phyloP scores from a whole-genome alignment of 2,329 filamentous ascomycete genomes.

The Cordyceps sp. region DNA sequence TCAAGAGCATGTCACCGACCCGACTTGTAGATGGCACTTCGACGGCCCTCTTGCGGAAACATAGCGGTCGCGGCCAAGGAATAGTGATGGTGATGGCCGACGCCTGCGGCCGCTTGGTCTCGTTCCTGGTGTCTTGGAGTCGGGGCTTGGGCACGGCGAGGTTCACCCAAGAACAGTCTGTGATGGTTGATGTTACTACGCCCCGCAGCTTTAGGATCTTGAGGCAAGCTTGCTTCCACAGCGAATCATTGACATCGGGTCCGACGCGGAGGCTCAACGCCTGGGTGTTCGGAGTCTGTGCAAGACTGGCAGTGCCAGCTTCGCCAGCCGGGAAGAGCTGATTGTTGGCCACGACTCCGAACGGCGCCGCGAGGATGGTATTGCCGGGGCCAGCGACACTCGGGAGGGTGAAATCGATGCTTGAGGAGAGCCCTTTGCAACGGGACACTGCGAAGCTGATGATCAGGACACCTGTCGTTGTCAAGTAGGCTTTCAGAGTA shows the following conservation, averaged over 20 bases:
- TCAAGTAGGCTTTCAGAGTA: conserved; percentile 36
- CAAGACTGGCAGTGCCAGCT: conserved; percentile 17
- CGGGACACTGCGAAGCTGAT: conserved; percentile 30
- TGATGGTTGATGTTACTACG: conserved; percentile 24
- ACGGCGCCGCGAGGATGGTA: conserved; percentile 35
- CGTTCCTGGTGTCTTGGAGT: conserved; percentile 21
- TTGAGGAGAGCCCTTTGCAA: conserved; percentile 27
- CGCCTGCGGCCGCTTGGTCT: conserved; percentile 22
- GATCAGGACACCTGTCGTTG: conserved; percentile 36
- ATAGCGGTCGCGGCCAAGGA: conserved; percentile 37
- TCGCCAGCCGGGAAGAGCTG: conserved; percentile 7
- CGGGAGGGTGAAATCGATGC: conserved; percentile 24
- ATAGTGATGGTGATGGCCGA: conserved; percentile 21
- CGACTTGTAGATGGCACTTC: conserved; percentile 21
- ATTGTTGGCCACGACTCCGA: conserved; percentile 24
- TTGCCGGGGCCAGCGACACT: conserved; percentile 23
- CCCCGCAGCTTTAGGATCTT: conserved; percentile 33
- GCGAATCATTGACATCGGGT: conserved; percentile 21
- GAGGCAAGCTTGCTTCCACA: conserved; percentile 33
- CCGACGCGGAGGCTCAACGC: conserved; percentile 23
- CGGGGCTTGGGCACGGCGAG: conserved; percentile 30
- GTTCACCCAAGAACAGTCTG: conserved; percentile 31
- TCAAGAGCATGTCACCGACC: conserved; percentile 20
- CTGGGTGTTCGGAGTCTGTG: conserved; percentile 37
- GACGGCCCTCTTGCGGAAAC: conserved; percentile 31